Evolutionary conservation across 108 stramenopile species (phyloP).

Genomic region (Aurantiochytrium sp.): DNA sequence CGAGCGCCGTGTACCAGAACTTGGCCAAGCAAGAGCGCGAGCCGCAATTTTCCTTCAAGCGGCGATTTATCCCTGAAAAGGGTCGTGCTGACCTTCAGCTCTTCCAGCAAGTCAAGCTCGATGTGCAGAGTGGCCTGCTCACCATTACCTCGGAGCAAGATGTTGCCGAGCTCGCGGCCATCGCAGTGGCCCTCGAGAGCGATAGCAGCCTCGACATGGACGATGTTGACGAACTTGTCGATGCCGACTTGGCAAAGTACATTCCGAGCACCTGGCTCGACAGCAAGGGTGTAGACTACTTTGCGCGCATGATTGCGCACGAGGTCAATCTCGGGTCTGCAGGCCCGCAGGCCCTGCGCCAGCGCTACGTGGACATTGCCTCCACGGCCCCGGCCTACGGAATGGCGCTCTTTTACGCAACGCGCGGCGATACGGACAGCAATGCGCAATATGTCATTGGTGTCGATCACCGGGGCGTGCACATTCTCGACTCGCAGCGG

Average conservation of each 20-base stretch:
- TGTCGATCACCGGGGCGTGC: background rate
- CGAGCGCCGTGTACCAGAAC: background rate
- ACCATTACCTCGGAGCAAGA: background rate
- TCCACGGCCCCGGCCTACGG: background rate
- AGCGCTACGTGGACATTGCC: background rate
- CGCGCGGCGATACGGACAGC: background rate
- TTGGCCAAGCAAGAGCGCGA: background rate
- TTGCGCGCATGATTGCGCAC: background rate
- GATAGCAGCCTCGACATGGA: background rate
- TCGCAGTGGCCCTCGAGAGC: background rate
- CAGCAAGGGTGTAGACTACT: background rate
- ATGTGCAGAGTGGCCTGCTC: background rate
- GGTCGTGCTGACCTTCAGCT: background rate
- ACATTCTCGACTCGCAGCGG: background rate
- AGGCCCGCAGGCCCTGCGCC: background rate
- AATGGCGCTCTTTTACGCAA: background rate
- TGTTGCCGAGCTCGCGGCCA: conserved; percentile 4
- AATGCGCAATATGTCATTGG: background rate
- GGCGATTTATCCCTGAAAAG: background rate
- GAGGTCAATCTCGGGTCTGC: background rate
- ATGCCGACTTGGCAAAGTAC: background rate
- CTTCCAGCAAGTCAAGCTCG: background rate
- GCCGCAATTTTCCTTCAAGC: background rate
- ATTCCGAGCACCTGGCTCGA: background rate
- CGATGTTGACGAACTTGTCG: background rate